These are phyloP conservation scores for Aspergillus bertholletiae DNA, from an alignment of 495 filamentous ascomycete species.

Conservation along the genomic window DNA sequence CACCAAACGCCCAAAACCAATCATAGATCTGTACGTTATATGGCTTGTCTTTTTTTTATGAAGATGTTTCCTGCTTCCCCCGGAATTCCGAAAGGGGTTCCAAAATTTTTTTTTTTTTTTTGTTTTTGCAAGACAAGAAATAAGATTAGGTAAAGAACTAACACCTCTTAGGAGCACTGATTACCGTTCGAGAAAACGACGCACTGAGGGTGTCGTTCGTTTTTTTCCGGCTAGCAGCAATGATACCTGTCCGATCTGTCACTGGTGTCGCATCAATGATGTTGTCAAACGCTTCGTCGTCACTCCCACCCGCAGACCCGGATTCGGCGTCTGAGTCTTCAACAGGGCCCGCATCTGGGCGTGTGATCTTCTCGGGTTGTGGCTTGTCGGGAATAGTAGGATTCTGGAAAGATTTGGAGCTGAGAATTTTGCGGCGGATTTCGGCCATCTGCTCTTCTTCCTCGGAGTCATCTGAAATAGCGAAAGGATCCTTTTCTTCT, in stretches of 20 bases:
- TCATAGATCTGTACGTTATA: not conserved
- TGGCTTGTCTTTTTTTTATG: not conserved
- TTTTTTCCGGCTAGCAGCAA: conserved; percentile 50
- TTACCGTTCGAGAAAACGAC: conserved; percentile 59
- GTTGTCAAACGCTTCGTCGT: conserved; percentile 75
- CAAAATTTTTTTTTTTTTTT: too few relatives aligned
- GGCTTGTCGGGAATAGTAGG: conserved; percentile 48
- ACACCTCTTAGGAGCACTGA: conserved; percentile 60
- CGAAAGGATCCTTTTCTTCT: conserved; percentile 60
- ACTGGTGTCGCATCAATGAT: conserved; percentile 87
- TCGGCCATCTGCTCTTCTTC: conserved; percentile 92
- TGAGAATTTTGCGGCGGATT: conserved; percentile 75
- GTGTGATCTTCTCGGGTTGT: conserved; percentile 53
- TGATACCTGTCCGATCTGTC: conserved; percentile 77
- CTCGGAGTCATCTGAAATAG: conserved; percentile 71
- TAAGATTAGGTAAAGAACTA: conserved; percentile 12
- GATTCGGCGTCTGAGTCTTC: conserved; percentile 72
- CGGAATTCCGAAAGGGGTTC: not conserved
- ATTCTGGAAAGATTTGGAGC: conserved; percentile 81
- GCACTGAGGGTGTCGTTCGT: conserved; percentile 47
- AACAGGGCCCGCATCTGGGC: conserved; percentile 31
- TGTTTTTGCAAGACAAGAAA: not conserved
- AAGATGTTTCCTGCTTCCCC: not conserved
- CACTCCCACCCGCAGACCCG: conserved; percentile 60
- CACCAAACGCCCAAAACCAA: too few relatives aligned